Evolutionary conservation across 78 protist species (phyloP), one percentile per base, ranked within the genome.

Genomic region (Polysphondylium violaceum): DNA sequence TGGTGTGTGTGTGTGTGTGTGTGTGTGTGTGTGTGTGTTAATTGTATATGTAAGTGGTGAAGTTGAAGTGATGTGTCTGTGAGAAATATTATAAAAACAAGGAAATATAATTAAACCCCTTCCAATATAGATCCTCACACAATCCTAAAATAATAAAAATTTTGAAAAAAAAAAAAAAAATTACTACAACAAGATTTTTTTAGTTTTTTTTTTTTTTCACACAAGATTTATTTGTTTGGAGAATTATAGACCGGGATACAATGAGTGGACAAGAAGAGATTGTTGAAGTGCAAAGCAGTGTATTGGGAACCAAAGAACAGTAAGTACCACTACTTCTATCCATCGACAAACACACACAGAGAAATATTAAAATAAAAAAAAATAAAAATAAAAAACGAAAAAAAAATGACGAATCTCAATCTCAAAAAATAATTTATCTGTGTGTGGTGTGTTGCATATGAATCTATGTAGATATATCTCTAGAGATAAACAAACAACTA

Each of bases 221-320:
- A n/a, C n/a, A n/a, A n/a, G n/a, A n/a, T n/a, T n/a, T n/a, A n/a
- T n/a, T 27, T 27, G 3, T 27, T 38, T 12, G 25, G 25, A 68
- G 11, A 35, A 68, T 43, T 25, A 40, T 1, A 55, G 16, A 55
- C 23, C 17, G 19, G 4, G n/a, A 43, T 38, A 43, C 2, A 44
- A 74, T 75, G 85, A 47, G 64, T 21, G 71, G 41, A 41, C n/a
- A 7, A 43, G 71, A 41, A 50, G 76, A 65, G 6, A 14, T 38
- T 9, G 43, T 79, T 23, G 77, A 79, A 67, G 75, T 64, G 19
- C 69, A 67, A 2, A 53, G 71, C 40, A 50, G 63, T 67, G 61
- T 65, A 23, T 33, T 79, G 7, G 88, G 88, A 0, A 79, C 88
- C 0, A 79, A 79, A 67, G 88, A 55, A 9, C 88, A 79, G 88